Base-by-base conservation (phyloP, 257 asterid genomes). In the Verbascum thapsus region DNA sequence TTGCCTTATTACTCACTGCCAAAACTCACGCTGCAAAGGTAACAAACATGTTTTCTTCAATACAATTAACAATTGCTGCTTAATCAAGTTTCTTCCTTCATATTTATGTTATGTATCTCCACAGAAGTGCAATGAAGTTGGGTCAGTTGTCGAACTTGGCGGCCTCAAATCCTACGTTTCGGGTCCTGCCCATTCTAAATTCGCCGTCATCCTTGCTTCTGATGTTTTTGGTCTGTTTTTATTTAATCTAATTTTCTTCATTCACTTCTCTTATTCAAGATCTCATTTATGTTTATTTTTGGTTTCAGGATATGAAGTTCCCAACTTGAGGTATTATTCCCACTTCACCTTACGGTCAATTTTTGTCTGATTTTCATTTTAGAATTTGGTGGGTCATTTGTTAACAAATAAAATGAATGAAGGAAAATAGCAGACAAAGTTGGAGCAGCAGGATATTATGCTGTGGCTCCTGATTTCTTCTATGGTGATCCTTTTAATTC, bases 351-450 rank as follows among this genome's bases (percentile, higher is more conserved):
- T 26, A 26, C 5, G 2, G 3, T 26, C 32, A 26, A 26, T 26
- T 26, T 26, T 26, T 26, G 5, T 26, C 32, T 26, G 5, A 1
- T 26, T 26, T 26, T 26, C 32, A 1, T 26, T 26, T 26, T 26
- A 26, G 7, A 19, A 5, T 18, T 5, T n/a, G n/a, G 7, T 37
- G 32, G 6, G 16, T n/a, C n/a, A n/a, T n/a, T n/a, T n/a, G n/a
- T n/a, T n/a, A n/a, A n/a, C n/a, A n/a, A n/a, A n/a, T n/a, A n/a
- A n/a, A n/a, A n/a, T n/a, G n/a, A 9, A n/a, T 75, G 74, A 23
- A 86, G 95, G 86, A 83, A 75, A 66, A 67, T 86, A 49, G 86
- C 95, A 11, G 95, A 83, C 74, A 86, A 86, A 73, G 76, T 83
- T 63, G 90, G 85, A 41, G 75, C 85, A 45, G 77, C 74, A 55